These are phyloP conservation scores for Pseudonitzschia multiseries DNA, from an alignment of 108 stramenopile species.

Conservation along the genomic window DNA sequence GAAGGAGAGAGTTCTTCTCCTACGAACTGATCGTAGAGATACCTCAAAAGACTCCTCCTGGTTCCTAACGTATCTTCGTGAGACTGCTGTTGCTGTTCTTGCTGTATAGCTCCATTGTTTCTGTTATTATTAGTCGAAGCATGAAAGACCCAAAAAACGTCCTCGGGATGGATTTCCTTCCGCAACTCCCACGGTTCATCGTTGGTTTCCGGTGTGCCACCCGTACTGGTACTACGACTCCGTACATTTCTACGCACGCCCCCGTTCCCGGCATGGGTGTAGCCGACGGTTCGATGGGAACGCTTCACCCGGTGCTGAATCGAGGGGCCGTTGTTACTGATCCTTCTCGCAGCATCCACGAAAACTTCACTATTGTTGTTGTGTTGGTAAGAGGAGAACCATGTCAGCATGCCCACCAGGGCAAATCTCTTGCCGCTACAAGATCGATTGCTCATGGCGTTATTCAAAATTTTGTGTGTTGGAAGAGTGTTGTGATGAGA, in stretches of 20 bases:
- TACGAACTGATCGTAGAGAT: slow-evolving; percentile 33
- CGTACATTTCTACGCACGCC: neutral
- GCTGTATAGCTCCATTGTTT: neutral
- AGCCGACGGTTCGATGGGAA: slow-evolving; percentile 10
- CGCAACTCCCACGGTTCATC: slow-evolving; percentile 8
- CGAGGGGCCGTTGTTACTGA: slow-evolving; percentile 7
- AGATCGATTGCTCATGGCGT: neutral
- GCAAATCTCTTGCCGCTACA: slow-evolving; percentile 10
- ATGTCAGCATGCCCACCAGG: slow-evolving; percentile 16
- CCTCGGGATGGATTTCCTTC: slow-evolving; percentile 5
- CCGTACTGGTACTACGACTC: neutral
- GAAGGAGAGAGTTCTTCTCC: slow-evolving; percentile 12
- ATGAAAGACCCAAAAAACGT: neutral
- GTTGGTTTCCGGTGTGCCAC: neutral
- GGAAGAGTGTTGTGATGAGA: too few relatives aligned
- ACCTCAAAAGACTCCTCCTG: slow-evolving; percentile 11
- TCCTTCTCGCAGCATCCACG: slow-evolving; percentile 1
- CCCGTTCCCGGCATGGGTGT: neutral
- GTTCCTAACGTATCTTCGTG: neutral
- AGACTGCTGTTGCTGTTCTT: slow-evolving; percentile 20
- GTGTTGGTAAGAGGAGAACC: slow-evolving; percentile 13
- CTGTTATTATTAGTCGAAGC: neutral
- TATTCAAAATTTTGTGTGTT: too few relatives aligned
- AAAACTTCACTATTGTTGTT: neutral
- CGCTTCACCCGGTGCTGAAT: slow-evolving; percentile 25